Evolutionary conservation across 2,329 filamentous ascomycete species (phyloP).

Genomic region (Aspergillus sp.): DNA sequence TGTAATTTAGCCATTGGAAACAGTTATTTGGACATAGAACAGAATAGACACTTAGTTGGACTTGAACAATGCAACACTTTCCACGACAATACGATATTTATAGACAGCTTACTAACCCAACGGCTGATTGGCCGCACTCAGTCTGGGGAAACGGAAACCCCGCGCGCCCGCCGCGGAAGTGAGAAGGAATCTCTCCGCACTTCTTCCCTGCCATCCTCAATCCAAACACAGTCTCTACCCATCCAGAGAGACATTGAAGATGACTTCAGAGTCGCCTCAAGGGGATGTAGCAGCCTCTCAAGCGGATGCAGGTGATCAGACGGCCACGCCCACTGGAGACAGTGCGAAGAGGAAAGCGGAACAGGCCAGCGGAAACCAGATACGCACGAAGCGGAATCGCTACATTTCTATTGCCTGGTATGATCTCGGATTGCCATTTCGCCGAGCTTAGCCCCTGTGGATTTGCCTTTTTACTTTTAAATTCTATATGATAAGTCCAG

Average conservation of each 20-base stretch:
- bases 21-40: too few species aligned
- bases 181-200: conserved; percentile 33
- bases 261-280: conserved; percentile 32
- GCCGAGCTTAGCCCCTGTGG: neutral
- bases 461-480: too few species aligned
- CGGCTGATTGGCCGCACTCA: conserved; percentile 15
- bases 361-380: conserved; percentile 42
- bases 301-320: conserved; percentile 17
- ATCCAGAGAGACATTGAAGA: conserved; percentile 7
- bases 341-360: conserved; percentile 39
- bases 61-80: neutral
- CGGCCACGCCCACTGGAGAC: conserved; percentile 18
- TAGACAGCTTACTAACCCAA: too few species aligned
- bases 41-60: neutral
- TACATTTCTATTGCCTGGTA: conserved; percentile 66
- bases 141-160: conserved; percentile 30
- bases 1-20: neutral
- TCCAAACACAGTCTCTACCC: conserved; percentile 4
- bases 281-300: conserved; percentile 21
- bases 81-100: neutral
- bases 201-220: conserved; percentile 12
- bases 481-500: neutral
- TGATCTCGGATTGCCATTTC: conserved; percentile 17
- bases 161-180: conserved; percentile 11
- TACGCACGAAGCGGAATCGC: conserved; percentile 59